Evolutionary conservation across 2,329 filamentous ascomycete genomes (phyloP).

Genomic region (Ceratocystiopsis sp.): DNA sequence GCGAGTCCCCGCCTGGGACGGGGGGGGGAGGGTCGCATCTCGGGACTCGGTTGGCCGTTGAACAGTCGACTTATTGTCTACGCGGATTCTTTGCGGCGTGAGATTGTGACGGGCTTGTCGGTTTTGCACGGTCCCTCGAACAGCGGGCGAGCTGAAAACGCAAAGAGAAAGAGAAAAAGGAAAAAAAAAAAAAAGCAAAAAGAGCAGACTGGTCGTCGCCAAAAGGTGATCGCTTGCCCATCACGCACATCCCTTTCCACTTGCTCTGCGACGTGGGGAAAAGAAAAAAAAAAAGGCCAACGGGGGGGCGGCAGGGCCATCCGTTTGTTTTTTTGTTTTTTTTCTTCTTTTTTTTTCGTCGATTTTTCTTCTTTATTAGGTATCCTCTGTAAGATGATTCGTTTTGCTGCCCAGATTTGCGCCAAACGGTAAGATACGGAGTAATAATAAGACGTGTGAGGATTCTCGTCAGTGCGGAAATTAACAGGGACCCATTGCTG

Average conservation of each 20-base stretch:
- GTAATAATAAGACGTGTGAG: neutral
- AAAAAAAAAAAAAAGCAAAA: neutral
- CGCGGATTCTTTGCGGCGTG: too few species aligned
- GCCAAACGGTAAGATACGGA: too few species aligned
- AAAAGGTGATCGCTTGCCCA: too few species aligned
- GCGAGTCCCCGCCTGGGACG: too few species aligned
- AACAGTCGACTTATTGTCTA: too few species aligned
- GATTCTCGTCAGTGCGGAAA: neutral
- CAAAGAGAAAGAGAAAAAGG: neutral
- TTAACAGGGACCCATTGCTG: too few species aligned
- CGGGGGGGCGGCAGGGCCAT: too few species aligned
- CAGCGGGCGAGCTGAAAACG: neutral
- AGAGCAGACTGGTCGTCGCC: neutral
- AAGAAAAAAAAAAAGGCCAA: neutral
- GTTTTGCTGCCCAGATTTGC: too few species aligned
- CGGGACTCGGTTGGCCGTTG: neutral
- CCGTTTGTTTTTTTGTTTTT: neutral
- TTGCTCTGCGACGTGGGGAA: neutral
- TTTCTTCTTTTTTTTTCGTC: neutral
- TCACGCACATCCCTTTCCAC: constrained; percentile 8
- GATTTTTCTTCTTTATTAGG: neutral
- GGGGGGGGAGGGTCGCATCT: neutral
- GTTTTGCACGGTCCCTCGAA: neutral
- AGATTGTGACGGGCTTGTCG: neutral
- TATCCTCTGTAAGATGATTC: too few species aligned